Conservation (phyloP, 2,329 filamentous ascomycete species). For the Alternaria triticimaculans region DNA sequence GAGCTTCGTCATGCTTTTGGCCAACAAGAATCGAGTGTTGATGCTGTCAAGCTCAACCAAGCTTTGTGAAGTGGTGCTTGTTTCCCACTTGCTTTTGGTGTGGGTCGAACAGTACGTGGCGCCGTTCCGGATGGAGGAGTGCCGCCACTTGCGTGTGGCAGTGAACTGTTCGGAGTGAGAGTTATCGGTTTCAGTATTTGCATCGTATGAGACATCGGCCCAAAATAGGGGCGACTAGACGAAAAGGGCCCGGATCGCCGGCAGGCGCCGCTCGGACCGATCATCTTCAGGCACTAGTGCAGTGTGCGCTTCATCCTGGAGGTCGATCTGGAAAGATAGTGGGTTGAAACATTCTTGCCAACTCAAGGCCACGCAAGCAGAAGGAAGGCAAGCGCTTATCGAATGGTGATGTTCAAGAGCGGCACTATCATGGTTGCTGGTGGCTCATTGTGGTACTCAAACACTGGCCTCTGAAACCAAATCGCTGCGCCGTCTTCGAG, state of each 20-base stretch:
- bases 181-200: slow-evolving; percentile 9
- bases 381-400: not conserved
- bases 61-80: slow-evolving; percentile 18
- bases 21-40: slow-evolving; percentile 1
- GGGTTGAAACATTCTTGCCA: not conserved
- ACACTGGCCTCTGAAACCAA: not conserved
- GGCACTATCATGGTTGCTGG: not conserved
- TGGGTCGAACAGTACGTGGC: not conserved
- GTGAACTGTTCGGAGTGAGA: not conserved
- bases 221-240: not conserved
- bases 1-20: slow-evolving; percentile 9
- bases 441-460: not conserved
- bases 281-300: not conserved
- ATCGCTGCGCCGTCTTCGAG: not conserved
- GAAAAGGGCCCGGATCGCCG: slow-evolving; percentile 1
- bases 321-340: not conserved
- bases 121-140: slow-evolving; percentile 3
- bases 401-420: not conserved
- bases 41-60: slow-evolving; percentile 19
- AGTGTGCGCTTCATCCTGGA: not conserved
- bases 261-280: slow-evolving; percentile 13
- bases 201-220: not conserved
- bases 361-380: not conserved
- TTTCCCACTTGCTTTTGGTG: not conserved
- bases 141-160: slow-evolving; percentile 1